Evolutionary conservation across 2,329 filamentous ascomycete genomes (phyloP).

Genomic region (Lecanicillium sp.): DNA sequence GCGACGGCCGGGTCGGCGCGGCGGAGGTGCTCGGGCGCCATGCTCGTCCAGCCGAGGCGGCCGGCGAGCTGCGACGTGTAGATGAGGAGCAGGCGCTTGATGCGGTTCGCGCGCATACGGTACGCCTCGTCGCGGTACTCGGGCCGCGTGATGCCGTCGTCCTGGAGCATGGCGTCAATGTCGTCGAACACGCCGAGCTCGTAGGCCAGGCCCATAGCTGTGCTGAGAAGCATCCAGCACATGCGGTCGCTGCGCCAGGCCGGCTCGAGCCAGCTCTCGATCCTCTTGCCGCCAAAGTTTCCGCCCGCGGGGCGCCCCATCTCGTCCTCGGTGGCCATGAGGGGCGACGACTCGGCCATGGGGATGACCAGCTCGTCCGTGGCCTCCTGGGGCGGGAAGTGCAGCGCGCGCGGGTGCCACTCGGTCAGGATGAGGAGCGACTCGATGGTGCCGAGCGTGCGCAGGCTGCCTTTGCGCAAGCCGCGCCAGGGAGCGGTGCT

Average conservation of each 20-base stretch:
- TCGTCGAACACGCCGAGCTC: conserved; percentile 95
- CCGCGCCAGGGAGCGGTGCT: conserved; percentile 66
- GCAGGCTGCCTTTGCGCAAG: conserved; percentile 69
- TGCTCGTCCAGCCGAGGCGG: conserved; percentile 84
- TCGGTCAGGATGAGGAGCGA: conserved; percentile 91
- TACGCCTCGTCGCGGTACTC: conserved; percentile 72
- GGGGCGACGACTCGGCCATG: conserved; percentile 44
- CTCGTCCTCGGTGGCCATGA: conserved; percentile 33
- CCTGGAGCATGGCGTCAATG: conserved; percentile 63
- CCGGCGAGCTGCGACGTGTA: conserved; percentile 94
- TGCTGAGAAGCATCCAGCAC: conserved; percentile 96
- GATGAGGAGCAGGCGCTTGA: conserved; percentile 80
- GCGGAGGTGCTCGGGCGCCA: conserved; percentile 69
- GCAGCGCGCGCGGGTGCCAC: conserved; percentile 91
- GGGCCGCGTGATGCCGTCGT: conserved; percentile 53
- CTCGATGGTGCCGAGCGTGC: conserved; percentile 90
- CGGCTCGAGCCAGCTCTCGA: conserved; percentile 94
- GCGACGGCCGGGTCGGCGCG: conserved; percentile 52
- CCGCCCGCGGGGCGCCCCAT: conserved; percentile 31
- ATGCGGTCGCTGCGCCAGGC: conserved; percentile 92
- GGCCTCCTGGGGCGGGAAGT: conserved; percentile 81
- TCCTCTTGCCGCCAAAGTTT: conserved; percentile 72
- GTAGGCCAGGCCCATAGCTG: conserved; percentile 81
- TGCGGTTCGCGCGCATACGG: conserved; percentile 69
- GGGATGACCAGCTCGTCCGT: conserved; percentile 64